phyloP scores from a whole-genome alignment of 2,329 filamentous ascomycete species.

The Whalleya microplaca region DNA sequence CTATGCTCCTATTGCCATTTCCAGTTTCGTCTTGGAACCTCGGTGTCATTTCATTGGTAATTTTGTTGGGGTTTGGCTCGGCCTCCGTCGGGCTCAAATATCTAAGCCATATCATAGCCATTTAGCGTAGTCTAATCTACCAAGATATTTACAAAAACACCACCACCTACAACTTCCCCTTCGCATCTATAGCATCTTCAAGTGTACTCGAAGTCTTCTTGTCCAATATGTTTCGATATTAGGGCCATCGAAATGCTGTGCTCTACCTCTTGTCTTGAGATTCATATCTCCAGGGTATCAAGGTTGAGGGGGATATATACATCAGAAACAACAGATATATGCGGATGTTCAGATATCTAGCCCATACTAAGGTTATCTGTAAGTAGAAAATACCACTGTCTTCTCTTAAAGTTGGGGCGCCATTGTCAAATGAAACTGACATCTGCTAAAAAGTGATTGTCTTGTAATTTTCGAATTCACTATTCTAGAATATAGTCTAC shows the following conservation, averaged over 20 bases:
- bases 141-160: background rate
- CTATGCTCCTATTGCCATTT: background rate
- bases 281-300: background rate
- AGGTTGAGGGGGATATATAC: background rate
- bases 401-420: background rate
- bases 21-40: background rate
- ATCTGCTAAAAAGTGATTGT: background rate
- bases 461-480: background rate
- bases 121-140: background rate
- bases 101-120: background rate
- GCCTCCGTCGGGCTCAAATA: background rate
- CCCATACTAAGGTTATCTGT: background rate
- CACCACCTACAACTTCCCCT: background rate
- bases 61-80: background rate
- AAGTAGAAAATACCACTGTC: background rate
- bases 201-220: background rate
- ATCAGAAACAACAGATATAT: background rate
- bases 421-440: background rate
- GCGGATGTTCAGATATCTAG: background rate
- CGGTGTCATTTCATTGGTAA: background rate
- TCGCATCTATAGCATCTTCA: background rate
- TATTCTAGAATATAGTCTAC: background rate
- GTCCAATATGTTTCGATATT: background rate
- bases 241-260: background rate
- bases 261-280: background rate